Percentiles rank a stretch among this genome's conserved stretches.
Evolutionary conservation across 2,329 filamentous ascomycete species (phyloP).

Genomic region (Nothophaeocryptopus gaeumannii): DNA sequence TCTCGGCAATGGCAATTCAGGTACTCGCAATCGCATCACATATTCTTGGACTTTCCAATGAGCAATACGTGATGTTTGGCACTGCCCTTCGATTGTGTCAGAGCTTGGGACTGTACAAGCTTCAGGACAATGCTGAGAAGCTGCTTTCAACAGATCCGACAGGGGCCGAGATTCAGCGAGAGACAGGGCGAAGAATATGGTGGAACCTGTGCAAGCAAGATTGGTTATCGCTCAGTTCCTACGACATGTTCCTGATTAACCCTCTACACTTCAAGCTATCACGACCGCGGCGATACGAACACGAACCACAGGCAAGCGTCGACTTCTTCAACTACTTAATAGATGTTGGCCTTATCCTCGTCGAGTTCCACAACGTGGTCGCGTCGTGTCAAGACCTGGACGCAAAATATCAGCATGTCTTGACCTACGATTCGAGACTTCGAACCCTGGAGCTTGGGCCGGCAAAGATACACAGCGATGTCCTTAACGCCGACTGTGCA

Average conservation of each 20-base stretch:
- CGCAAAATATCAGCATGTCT: slow-evolving; percentile 6
- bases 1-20: slow-evolving; percentile 7
- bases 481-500: too few species aligned
- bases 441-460: not conserved
- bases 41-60: slow-evolving; percentile 7
- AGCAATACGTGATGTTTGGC: slow-evolving; percentile 12
- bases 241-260: slow-evolving; percentile 10
- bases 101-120: slow-evolving; percentile 3
- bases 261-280: slow-evolving; percentile 7
- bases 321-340: slow-evolving; percentile 6
- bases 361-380: slow-evolving; percentile 6
- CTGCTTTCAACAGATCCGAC: not conserved
- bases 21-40: slow-evolving; percentile 4
- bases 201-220: slow-evolving; percentile 10
- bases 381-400: not conserved
- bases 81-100: slow-evolving; percentile 4
- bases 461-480: not conserved
- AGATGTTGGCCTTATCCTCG: slow-evolving; percentile 2
- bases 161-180: not conserved
- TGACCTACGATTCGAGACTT: slow-evolving; percentile 8
- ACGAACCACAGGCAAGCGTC: not conserved
- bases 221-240: slow-evolving; percentile 6
- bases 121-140: not conserved
- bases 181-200: slow-evolving; percentile 7
- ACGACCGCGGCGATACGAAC: not conserved